Evolutionary conservation across 2,329 filamentous ascomycete genomes (phyloP).

Genomic region (Aspergillus unguis): DNA sequence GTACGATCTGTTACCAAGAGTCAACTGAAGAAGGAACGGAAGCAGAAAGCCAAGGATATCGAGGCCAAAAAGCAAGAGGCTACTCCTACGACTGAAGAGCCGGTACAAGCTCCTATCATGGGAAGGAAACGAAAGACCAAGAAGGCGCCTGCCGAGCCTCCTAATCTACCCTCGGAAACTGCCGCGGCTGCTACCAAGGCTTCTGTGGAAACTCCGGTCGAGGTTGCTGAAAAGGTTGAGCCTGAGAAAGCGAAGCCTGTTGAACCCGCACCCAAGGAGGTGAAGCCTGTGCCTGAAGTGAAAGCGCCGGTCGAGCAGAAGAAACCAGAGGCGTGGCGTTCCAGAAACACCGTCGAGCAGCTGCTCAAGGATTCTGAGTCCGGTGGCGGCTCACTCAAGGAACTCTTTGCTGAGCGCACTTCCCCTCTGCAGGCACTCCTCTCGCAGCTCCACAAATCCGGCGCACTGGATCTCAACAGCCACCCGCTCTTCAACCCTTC

Average conservation of each 20-base stretch:
- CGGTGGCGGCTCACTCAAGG: slow-evolving; percentile 35
- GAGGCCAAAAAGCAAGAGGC: slow-evolving; percentile 45
- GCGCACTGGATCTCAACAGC: slow-evolving; percentile 35
- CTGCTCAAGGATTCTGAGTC: slow-evolving; percentile 38
- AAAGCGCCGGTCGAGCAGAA: slow-evolving; percentile 19
- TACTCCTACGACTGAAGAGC: slow-evolving; percentile 45
- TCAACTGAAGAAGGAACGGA: slow-evolving; percentile 58
- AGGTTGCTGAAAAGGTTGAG: slow-evolving; percentile 24
- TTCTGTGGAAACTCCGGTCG: slow-evolving; percentile 10
- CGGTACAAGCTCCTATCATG: slow-evolving; percentile 59
- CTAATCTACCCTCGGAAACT: slow-evolving; percentile 12
- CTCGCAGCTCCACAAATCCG: slow-evolving; percentile 38
- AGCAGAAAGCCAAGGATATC: slow-evolving; percentile 48
- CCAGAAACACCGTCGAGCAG: slow-evolving; percentile 41
- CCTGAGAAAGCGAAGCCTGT: background rate
- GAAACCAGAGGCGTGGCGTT: slow-evolving; percentile 33
- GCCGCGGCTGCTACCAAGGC: slow-evolving; percentile 11
- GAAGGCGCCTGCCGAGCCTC: slow-evolving; percentile 36
- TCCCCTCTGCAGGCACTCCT: slow-evolving; percentile 38
- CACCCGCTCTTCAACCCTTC: slow-evolving; percentile 42
- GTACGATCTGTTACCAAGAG: slow-evolving; percentile 60
- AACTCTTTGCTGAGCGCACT: slow-evolving; percentile 41
- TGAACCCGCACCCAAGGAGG: background rate
- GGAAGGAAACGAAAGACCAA: slow-evolving; percentile 61
- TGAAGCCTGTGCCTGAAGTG: slow-evolving; percentile 1